A percentile compares a stretch with the other conserved stretches of the same genome.
Conservation (phyloP, 2,329 filamentous ascomycete species). For the Aureobasidium sp. region DNA sequence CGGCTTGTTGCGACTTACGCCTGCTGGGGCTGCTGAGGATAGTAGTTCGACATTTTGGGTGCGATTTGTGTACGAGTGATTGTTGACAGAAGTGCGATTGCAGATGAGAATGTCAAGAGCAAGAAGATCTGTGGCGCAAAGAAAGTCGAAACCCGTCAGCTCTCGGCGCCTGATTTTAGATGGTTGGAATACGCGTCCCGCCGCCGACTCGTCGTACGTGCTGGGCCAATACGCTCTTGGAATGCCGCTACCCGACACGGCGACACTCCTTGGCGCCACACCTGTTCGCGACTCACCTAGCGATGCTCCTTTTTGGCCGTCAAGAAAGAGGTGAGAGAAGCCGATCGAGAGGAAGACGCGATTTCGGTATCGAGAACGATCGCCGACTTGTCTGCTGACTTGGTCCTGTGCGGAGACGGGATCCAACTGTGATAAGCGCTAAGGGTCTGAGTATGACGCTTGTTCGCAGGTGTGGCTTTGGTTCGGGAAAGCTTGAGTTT, state of each 20-base stretch:
- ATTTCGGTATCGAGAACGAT: not conserved
- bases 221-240: not conserved
- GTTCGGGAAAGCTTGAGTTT: not conserved
- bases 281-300: not conserved
- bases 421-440: not conserved
- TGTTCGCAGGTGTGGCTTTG: not conserved
- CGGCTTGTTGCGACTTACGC: slow-evolving; percentile 28
- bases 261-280: slow-evolving; percentile 1
- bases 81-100: not conserved
- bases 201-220: not conserved
- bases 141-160: slow-evolving; percentile 3
- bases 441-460: slow-evolving; percentile 9
- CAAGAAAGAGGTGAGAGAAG: not conserved
- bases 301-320: not conserved
- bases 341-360: not conserved
- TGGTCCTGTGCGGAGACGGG: not conserved
- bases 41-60: slow-evolving; percentile 38
- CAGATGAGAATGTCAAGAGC: not conserved
- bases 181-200: slow-evolving; percentile 5
- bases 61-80: not conserved
- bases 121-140: slow-evolving; percentile 12
- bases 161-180: slow-evolving; percentile 10
- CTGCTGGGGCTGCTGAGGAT: slow-evolving; percentile 36
- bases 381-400: slow-evolving; percentile 6
- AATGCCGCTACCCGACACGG: not conserved